Base-by-base conservation (phyloP, 2,329 filamentous ascomycete genomes). In the Xylaria arbuscula region DNA sequence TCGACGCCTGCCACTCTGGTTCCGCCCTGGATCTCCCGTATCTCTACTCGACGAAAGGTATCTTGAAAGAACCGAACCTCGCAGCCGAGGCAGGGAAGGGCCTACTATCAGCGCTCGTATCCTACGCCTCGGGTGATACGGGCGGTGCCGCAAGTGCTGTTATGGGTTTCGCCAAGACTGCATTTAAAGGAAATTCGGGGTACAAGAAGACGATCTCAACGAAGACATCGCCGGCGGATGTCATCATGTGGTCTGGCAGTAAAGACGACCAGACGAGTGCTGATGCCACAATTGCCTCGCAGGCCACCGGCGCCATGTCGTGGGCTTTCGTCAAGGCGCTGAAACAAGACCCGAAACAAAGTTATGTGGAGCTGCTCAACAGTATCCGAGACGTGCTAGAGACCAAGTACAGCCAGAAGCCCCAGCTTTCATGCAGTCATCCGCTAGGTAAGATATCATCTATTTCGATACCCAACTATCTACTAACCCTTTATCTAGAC, bases 231-330 rank as follows among this genome's bases (percentile, higher is more conserved):
- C 92, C 94, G 1, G 96, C 96, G 53, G 96, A 98, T 80, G 95
- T 99, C 53, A 88, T 98, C 78, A 98, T 98, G 93, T 96, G 94
- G 89, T 97, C 93, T 63, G 96, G 96, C 65, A 97, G 93, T 84
- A 98, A 98, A 81, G 96, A 98, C 78, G 90, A 92, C 73, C 96
- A 99, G 83, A 99, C 95, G 75, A 97, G 94, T 72, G 92, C 93
- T 81, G 96, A 99, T 79, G 94, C 95, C n/a, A 92, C 90, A 22
- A 98, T 98, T 75, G 89, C 87, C 42, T 92, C 94, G 60, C 88
- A 98, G 81, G 95, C 96, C 34, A 98, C 96, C 0, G 96, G 96
- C 61, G 96, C 96, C 78, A 98, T 99, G 96, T 97, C 94, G 1
- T 98, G 93, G 90, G 96, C 96, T 10, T 99, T 99, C 80, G 94